Base-by-base conservation (phyloP, 164 flowering plant species). In the Umbilicus rupestris region DNA sequence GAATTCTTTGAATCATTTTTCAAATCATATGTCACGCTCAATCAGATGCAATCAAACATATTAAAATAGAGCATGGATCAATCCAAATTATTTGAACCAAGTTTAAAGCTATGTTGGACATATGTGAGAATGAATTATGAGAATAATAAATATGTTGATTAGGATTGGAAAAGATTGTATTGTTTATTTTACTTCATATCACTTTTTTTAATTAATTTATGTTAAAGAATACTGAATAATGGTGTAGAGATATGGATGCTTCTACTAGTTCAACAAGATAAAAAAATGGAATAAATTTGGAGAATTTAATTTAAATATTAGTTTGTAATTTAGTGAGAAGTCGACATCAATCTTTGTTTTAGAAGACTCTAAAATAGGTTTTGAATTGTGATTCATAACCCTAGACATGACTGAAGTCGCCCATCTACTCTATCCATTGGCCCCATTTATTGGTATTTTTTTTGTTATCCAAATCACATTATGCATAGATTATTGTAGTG, bases 361-460 rank as follows among this genome's bases (percentile, higher is more conserved):
- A 55, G 60, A 55, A 55, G 60, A 12, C 60, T 55, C 60, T 55
- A 55, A 55, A 55, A 26, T 28, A 55, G 16, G 33, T 28, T 28
- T 10, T 5, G 33, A 28, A 55, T 55, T 55, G 55, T 47, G 24
- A 47, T n/a, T 47, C 55, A 47, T 16, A 47, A 47, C 24, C 26
- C 55, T n/a, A 47, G 26, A 47, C 20, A n/a, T 47, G 55, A 47
- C 55, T 47, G 10, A 7, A 47, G 55, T 47, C 55, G 5, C 55
- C 22, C 11, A 44, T 47, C 55, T 47, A 5, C 2, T 20, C 55
- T 47, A 47, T 47, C 55, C 17, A 44, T 44, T 44, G 47, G 47
- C 19, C 47, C n/a, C 47, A 44, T 44, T 44, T 44, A 10, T n/a
- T 2, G 55, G 55, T 1, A 47, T n/a, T 47, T 3, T n/a, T 16